A percentile compares a stretch with the other conserved stretches of the same genome.
phyloP scores from a whole-genome alignment of 305 asterid species.

The Fraxinus sp. region DNA sequence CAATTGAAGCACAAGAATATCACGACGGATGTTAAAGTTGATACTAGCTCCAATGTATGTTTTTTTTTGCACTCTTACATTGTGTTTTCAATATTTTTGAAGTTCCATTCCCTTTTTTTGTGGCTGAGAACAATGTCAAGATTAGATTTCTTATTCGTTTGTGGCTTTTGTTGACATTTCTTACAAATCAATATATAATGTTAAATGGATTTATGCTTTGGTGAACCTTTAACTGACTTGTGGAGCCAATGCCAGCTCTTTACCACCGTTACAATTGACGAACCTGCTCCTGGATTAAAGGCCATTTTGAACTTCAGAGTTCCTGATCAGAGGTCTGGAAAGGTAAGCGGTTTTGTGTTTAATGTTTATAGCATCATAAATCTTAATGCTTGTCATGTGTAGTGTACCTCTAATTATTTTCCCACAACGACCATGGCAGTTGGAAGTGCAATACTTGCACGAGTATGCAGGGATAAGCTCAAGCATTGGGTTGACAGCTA shows the following conservation, averaged over 20 bases:
- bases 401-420: conserved; percentile 15
- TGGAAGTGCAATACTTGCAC: conserved; percentile 79
- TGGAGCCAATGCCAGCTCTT: conserved; percentile 47
- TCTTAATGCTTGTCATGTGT: not conserved
- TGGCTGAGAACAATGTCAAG: not conserved
- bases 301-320: conserved; percentile 70
- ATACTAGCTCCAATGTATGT: conserved; percentile 45
- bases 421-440: conserved; percentile 33
- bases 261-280: conserved; percentile 67
- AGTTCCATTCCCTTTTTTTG: not conserved
- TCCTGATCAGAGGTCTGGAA: conserved; percentile 86
- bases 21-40: conserved; percentile 52
- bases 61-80: conserved; percentile 3
- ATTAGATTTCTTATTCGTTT: not conserved
- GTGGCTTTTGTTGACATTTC: not conserved
- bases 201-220: not conserved
- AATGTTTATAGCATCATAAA: not conserved
- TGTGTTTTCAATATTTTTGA: not conserved
- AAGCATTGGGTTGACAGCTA: conserved; percentile 81
- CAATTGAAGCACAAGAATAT: conserved; percentile 52
- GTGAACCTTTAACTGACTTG: conserved; percentile 13
- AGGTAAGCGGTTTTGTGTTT: conserved; percentile 37
- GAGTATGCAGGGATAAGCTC: conserved; percentile 72
- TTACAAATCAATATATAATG: not conserved
- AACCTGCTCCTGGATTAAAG: conserved; percentile 79